These are phyloP conservation scores for Yamadazyma triangularis DNA, from an alignment of 1,139 yeast genomes.

Conservation along the genomic window DNA sequence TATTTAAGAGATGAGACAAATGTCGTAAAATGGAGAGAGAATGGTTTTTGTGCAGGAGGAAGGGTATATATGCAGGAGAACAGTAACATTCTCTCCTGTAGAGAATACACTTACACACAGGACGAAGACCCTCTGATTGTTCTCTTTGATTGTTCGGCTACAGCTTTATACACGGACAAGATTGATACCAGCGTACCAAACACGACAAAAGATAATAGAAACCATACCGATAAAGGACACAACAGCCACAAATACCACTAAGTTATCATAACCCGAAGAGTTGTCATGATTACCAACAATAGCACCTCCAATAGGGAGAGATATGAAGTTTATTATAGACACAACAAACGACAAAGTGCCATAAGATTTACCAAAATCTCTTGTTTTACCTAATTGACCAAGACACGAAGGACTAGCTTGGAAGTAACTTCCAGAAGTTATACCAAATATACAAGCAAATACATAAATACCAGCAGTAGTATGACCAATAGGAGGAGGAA, in stretches of 20 bases:
- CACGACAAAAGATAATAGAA: constrained; percentile 17
- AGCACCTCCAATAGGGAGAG: constrained; percentile 31
- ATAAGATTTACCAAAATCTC: constrained; percentile 24
- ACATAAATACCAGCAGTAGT: constrained; percentile 21
- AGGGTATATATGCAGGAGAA: too few relatives aligned
- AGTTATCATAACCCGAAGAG: constrained; percentile 17
- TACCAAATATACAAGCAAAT: constrained; percentile 26
- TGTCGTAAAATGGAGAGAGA: too few relatives aligned
- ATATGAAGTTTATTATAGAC: constrained; percentile 18
- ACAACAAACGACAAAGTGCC: constrained; percentile 21
- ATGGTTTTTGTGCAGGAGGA: too few relatives aligned
- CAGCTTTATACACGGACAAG: constrained; percentile 54
- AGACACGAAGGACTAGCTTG: constrained; percentile 30
- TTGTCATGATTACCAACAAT: constrained; percentile 14
- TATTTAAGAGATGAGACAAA: too few relatives aligned
- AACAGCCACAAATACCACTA: constrained; percentile 22
- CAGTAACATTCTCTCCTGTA: too few relatives aligned
- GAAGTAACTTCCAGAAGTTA: constrained; percentile 21
- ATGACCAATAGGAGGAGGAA: constrained; percentile 24
- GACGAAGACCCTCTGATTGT: too few relatives aligned
- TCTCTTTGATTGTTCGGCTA: too few relatives aligned
- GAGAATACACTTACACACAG: too few relatives aligned
- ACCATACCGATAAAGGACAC: constrained; percentile 17
- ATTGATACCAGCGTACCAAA: constrained; percentile 41
- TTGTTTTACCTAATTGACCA: constrained; percentile 23